A percentile compares a stretch with the other conserved stretches of the same genome.
These are phyloP conservation scores for Paramecium sexaurelia DNA, from an alignment of 73 alveolate genomes.

Conservation along the genomic window DNA sequence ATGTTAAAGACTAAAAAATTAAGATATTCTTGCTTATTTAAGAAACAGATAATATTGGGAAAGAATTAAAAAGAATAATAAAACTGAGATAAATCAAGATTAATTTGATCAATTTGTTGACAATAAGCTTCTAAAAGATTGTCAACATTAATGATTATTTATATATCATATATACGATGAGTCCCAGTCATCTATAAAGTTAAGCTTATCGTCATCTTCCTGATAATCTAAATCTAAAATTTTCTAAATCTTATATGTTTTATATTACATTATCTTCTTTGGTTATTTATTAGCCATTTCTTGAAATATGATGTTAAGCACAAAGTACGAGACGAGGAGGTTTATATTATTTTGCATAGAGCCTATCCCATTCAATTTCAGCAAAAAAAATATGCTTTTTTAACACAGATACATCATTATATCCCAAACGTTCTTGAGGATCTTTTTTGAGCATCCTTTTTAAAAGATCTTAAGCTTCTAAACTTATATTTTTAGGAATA, in stretches of 20 bases:
- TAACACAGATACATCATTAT: neutral
- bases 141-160: neutral
- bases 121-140: neutral
- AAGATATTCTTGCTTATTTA: no score
- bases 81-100: no score
- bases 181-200: constrained; percentile 24
- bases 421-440: constrained; percentile 32
- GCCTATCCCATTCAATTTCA: constrained; percentile 29
- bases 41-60: no score
- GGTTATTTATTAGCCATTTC: neutral
- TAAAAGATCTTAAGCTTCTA: neutral
- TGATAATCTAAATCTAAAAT: constrained; percentile 8
- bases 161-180: neutral
- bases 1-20: no score
- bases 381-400: constrained; percentile 52
- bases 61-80: no score
- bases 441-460: constrained; percentile 10
- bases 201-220: neutral
- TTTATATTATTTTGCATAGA: neutral
- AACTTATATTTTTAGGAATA: neutral
- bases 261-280: neutral
- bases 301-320: neutral
- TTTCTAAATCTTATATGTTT: neutral
- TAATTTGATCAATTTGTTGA: no score
- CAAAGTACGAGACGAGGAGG: neutral